Conservation (phyloP, 331 rosid species). For the Stylosanthes scabra region DNA sequence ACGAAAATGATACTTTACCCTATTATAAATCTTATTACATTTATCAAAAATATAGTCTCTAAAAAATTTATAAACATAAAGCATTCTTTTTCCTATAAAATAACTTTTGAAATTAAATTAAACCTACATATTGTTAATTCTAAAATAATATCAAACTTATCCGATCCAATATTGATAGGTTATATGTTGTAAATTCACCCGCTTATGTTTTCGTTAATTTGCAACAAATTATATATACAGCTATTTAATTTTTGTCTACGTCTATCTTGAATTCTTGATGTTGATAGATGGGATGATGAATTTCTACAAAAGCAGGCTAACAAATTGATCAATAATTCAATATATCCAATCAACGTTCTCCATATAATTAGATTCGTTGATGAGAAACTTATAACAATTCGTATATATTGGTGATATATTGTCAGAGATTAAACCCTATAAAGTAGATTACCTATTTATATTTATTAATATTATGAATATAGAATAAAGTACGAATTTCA, state of each 20-base stretch:
- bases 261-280: slow-evolving; percentile 22
- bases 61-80: no score
- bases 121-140: no score
- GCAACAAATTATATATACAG: no score
- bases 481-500: slow-evolving; percentile 48
- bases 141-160: no score
- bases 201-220: no score
- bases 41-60: no score
- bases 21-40: no score
- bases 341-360: slow-evolving; percentile 11
- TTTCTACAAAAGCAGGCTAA: background rate
- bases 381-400: slow-evolving; percentile 1
- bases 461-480: background rate
- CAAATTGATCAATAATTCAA: background rate
- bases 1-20: no score
- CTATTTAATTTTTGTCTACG: background rate
- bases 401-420: background rate
- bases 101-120: no score
- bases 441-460: slow-evolving; percentile 24
- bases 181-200: no score
- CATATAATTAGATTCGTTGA: background rate
- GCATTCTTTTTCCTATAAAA: no score
- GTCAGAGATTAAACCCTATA: background rate
- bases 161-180: no score
- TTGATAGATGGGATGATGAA: background rate